These are phyloP conservation scores for Mariannaea elegans DNA, from an alignment of 2,329 filamentous ascomycete genomes.

Conservation along the genomic window DNA sequence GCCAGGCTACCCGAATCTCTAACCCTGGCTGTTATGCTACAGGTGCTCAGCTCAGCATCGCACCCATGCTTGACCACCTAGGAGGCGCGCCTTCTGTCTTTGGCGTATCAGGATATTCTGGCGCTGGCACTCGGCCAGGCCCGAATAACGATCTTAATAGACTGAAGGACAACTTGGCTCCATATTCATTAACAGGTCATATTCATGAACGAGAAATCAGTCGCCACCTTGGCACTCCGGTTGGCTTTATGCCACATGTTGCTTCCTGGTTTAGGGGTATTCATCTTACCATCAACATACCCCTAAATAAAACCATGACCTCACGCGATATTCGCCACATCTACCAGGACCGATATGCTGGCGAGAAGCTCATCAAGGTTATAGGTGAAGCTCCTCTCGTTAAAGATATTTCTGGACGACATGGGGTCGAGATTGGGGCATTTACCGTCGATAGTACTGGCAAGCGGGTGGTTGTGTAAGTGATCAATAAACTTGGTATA, in stretches of 20 bases:
- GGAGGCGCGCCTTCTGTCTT: conserved; percentile 84
- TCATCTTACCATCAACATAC: conserved; percentile 89
- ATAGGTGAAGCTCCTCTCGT: conserved; percentile 87
- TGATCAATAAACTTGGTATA: no score
- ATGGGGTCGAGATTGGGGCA: conserved; percentile 92
- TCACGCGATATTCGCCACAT: conserved; percentile 92
- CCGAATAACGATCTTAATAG: conserved; percentile 99
- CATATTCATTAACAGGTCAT: no score
- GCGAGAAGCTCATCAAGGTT: conserved; percentile 94
- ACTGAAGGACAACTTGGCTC: no score
- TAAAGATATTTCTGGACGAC: conserved; percentile 83
- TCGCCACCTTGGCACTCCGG: no score
- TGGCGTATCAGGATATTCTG: conserved; percentile 92
- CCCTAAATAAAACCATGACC: conserved; percentile 85
- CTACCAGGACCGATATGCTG: conserved; percentile 95
- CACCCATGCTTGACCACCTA: conserved; percentile 80
- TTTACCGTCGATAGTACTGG: conserved; percentile 90
- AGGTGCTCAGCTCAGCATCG: conserved; percentile 87
- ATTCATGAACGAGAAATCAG: no score
- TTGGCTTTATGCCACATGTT: conserved; percentile 93
- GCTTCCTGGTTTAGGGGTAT: conserved; percentile 95
- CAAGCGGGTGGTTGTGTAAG: conserved; percentile 91
- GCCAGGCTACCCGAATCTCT: conserved; percentile 81
- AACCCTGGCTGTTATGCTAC: conserved; percentile 98
- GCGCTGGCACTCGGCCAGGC: conserved; percentile 85